Evolutionary conservation across 164 flowering plant genomes (phyloP).

Genomic region (Santalum album): DNA sequence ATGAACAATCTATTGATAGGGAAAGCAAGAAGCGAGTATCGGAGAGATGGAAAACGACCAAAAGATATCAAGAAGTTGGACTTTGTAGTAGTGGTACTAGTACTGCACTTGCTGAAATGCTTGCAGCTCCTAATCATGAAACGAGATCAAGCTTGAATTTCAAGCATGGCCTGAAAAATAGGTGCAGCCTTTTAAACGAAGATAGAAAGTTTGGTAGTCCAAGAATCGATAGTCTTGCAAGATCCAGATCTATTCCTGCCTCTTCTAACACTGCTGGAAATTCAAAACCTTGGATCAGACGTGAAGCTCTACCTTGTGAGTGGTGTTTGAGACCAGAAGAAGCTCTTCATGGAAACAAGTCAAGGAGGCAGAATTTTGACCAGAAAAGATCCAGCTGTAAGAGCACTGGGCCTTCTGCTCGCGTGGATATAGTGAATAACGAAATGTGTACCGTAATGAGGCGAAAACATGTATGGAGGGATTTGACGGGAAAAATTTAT

Average conservation of each 20-base stretch:
- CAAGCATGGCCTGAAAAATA: conserved; percentile 1
- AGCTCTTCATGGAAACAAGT: neutral
- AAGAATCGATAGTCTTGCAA: too few relatives aligned
- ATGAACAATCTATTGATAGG: conserved; percentile 1
- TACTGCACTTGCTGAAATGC: conserved; percentile 22
- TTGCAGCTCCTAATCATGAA: conserved; percentile 10
- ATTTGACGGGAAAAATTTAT: neutral
- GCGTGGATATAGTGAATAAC: neutral
- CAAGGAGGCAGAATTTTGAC: conserved; percentile 1
- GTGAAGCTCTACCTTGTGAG: neutral
- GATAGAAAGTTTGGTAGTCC: conserved; percentile 4
- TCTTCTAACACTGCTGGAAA: neutral
- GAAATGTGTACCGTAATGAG: neutral
- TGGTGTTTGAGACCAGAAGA: conserved; percentile 3
- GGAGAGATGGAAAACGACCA: conserved; percentile 15
- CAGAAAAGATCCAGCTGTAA: conserved; percentile 4
- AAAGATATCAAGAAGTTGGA: conserved; percentile 16
- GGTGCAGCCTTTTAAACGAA: neutral
- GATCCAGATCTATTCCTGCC: conserved; percentile 2
- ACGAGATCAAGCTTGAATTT: conserved; percentile 1
- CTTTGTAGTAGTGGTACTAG: conserved; percentile 4
- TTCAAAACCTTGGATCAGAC: neutral
- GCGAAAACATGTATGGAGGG: neutral
- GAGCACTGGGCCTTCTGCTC: neutral
- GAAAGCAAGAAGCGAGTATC: conserved; percentile 10